Percentiles rank a stretch among this genome's conserved stretches.
These are phyloP conservation scores for Metschnikowia rubicola DNA, from an alignment of 805 yeast species.

Conservation along the genomic window DNA sequence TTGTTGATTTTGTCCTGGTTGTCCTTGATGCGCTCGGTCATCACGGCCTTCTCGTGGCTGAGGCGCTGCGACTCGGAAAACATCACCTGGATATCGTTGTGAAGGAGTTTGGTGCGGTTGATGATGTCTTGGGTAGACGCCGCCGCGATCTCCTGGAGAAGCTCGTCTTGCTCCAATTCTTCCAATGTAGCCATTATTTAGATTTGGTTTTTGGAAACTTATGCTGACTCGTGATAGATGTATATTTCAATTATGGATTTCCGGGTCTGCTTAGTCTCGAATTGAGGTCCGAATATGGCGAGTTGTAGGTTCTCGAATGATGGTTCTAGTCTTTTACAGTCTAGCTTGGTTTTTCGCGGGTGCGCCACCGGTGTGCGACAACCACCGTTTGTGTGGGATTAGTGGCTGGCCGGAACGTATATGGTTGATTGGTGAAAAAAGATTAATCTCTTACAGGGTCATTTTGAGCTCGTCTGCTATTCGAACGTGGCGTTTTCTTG, in stretches of 20 bases:
- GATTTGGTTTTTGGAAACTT: neutral
- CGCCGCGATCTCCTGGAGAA: slow-evolving; percentile 70
- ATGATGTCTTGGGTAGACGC: slow-evolving; percentile 78
- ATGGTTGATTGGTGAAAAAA: too few species aligned
- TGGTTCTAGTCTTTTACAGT: neutral
- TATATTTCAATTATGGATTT: neutral
- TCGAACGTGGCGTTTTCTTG: too few species aligned
- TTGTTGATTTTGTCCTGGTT: slow-evolving; percentile 94
- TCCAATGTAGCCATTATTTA: slow-evolving; percentile 73
- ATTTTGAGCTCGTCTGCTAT: too few species aligned
- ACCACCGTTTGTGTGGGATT: neutral
- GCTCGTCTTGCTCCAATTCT: slow-evolving; percentile 68
- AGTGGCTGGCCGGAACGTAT: neutral
- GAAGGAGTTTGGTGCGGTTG: slow-evolving; percentile 83
- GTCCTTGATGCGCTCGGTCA: slow-evolving; percentile 91
- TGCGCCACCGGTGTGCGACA: slow-evolving; percentile 5
- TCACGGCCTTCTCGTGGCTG: slow-evolving; percentile 86
- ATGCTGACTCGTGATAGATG: neutral
- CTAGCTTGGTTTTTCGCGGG: neutral
- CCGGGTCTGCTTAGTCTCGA: neutral
- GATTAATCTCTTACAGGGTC: too few species aligned
- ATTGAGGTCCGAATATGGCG: neutral
- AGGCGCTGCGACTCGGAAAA: slow-evolving; percentile 86
- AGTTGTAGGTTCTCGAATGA: too few species aligned
- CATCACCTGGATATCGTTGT: slow-evolving; percentile 94